Evolutionary conservation across 768 basidiomycete species (phyloP).

Genomic region (Suillus tomentosus): DNA sequence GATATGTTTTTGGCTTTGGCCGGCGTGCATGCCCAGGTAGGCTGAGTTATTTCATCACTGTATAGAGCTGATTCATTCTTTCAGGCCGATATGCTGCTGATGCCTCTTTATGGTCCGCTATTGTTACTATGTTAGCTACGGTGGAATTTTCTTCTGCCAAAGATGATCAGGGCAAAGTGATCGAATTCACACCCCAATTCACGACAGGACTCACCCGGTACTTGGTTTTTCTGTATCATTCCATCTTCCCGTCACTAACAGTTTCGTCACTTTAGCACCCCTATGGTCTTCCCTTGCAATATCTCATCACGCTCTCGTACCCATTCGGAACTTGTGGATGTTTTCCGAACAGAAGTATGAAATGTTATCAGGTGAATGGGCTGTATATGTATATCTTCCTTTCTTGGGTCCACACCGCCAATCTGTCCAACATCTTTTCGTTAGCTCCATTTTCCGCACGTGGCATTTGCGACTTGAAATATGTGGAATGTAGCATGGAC

Average conservation of each 20-base stretch:
- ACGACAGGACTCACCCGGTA: background rate
- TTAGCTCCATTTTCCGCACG: no score
- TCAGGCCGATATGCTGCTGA: slow-evolving; percentile 10
- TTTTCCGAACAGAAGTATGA: background rate
- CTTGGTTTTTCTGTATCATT: background rate
- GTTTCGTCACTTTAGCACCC: background rate
- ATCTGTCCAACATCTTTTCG: no score
- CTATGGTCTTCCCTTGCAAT: background rate
- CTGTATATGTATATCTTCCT: no score
- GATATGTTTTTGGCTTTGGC: slow-evolving; percentile 8
- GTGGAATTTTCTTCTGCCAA: slow-evolving; percentile 7
- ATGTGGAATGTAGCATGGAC: no score
- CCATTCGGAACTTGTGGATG: background rate
- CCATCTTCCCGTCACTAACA: background rate
- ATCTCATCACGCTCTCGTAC: background rate
- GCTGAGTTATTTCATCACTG: no score
- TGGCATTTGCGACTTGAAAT: no score
- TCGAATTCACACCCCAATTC: slow-evolving; percentile 8
- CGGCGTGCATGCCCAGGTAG: background rate
- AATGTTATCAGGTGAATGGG: background rate
- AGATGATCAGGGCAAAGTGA: slow-evolving; percentile 12
- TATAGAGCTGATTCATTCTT: no score
- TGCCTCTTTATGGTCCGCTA: slow-evolving; percentile 9
- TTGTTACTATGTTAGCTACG: slow-evolving; percentile 12
- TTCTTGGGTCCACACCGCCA: background rate